These are phyloP conservation scores for Salix purpurea DNA, from an alignment of 345 rosid species.

Conservation along the genomic window DNA sequence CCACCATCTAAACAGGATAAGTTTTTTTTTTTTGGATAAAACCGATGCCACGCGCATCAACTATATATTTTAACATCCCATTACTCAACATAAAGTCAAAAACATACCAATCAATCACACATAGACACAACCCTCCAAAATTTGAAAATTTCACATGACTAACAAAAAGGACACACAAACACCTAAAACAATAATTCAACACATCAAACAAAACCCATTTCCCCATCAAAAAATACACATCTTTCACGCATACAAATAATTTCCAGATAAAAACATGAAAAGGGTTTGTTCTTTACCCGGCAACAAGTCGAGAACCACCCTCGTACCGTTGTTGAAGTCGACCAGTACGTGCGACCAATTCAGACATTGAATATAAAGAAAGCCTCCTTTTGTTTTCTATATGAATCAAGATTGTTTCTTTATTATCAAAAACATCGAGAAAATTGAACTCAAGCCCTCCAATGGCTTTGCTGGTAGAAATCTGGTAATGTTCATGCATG, in stretches of 20 bases:
- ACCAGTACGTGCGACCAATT: conserved; percentile 96
- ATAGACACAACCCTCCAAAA: not conserved
- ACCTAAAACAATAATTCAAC: not conserved
- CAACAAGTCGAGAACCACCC: conserved; percentile 89
- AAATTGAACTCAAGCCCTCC: conserved; percentile 4
- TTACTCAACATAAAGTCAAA: not conserved
- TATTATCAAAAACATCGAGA: not conserved
- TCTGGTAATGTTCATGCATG: conserved; percentile 27
- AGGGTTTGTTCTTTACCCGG: conserved; percentile 51
- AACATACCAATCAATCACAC: not conserved
- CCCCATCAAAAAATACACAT: not conserved
- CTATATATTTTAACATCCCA: not conserved
- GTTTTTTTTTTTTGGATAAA: not conserved
- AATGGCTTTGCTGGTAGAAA: not conserved
- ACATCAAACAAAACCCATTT: not conserved
- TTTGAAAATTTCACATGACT: not conserved
- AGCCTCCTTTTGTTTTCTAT: not conserved
- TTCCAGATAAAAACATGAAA: not conserved
- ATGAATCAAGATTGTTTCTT: not conserved
- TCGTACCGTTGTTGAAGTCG: conserved; percentile 94
- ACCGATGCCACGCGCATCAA: not conserved
- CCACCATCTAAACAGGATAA: not conserved
- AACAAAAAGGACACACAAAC: not conserved
- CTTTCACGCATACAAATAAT: not conserved
- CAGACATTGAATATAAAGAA: conserved; percentile 49